phyloP scores from a whole-genome alignment of 192 early-diverging fungal genomes.

The Podila verticillata region DNA sequence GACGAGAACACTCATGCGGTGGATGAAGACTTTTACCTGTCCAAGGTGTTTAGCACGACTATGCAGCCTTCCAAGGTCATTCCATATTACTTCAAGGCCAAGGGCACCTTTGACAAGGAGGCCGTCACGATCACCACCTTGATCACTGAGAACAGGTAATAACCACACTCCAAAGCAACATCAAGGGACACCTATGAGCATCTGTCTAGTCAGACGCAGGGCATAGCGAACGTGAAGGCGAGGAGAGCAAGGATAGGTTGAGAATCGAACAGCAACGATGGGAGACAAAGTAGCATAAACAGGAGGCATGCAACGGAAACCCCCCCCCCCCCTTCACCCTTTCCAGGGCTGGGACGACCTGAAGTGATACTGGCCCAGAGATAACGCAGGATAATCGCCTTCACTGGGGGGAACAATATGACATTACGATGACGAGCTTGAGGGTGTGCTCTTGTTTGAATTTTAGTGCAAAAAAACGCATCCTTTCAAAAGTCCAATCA shows the following conservation, averaged over 20 bases:
- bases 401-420: background rate
- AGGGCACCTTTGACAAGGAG: constrained; percentile 56
- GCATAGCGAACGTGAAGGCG: too few species aligned
- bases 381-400: background rate
- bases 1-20: constrained; percentile 16
- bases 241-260: too few species aligned
- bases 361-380: too few species aligned
- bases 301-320: too few species aligned
- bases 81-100: constrained; percentile 66
- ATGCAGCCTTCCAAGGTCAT: constrained; percentile 71
- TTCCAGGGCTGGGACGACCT: too few species aligned
- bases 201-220: too few species aligned
- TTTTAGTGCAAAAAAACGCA: too few species aligned
- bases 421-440: background rate
- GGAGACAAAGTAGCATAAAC: too few species aligned
- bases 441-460: too few species aligned
- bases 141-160: constrained; percentile 66
- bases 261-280: too few species aligned
- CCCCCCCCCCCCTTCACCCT: too few species aligned
- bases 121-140: constrained; percentile 68
- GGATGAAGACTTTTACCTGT: constrained; percentile 63
- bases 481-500: too few species aligned
- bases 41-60: constrained; percentile 66
- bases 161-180: background rate
- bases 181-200: background rate